phyloP scores from a whole-genome alignment of 371 early-diverging fungal genomes.

The Catenaria anguillulae region DNA sequence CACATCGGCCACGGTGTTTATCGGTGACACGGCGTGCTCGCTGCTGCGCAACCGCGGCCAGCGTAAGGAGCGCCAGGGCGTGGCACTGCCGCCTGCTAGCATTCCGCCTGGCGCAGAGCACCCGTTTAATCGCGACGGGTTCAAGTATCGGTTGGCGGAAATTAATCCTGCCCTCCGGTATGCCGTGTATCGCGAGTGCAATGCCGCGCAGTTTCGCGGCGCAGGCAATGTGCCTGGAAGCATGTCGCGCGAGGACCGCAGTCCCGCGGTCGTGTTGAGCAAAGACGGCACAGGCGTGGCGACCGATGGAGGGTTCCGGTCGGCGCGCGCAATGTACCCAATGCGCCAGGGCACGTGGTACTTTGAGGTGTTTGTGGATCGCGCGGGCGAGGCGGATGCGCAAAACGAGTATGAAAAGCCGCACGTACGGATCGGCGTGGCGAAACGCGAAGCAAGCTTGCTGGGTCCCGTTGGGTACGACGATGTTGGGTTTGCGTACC shows the following conservation, averaged over 20 bases:
- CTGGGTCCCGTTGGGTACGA: constrained; percentile 57
- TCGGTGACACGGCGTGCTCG: constrained; percentile 3
- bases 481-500: constrained; percentile 47
- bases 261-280: constrained; percentile 44
- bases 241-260: constrained; percentile 44
- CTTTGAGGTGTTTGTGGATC: constrained; percentile 43
- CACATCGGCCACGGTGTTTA: constrained; percentile 13
- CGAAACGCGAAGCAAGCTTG: constrained; percentile 47
- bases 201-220: constrained; percentile 20
- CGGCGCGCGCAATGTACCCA: constrained; percentile 48
- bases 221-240: constrained; percentile 34
- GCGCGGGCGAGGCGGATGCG: no score
- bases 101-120: constrained; percentile 20
- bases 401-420: constrained; percentile 29
- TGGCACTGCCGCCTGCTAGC: constrained; percentile 17
- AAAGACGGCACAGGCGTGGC: constrained; percentile 42
- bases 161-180: constrained; percentile 31
- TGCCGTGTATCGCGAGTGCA: constrained; percentile 37
- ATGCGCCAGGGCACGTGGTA: constrained; percentile 52
- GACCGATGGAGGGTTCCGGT: constrained; percentile 50
- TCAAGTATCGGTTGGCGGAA: constrained; percentile 46
- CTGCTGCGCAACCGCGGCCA: constrained; percentile 9
- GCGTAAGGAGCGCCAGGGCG: constrained; percentile 12
- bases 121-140: constrained; percentile 35
- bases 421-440: constrained; percentile 52